These are phyloP conservation scores for Diaporthe vexans DNA, from an alignment of 2,329 filamentous ascomycete genomes.

Conservation along the genomic window DNA sequence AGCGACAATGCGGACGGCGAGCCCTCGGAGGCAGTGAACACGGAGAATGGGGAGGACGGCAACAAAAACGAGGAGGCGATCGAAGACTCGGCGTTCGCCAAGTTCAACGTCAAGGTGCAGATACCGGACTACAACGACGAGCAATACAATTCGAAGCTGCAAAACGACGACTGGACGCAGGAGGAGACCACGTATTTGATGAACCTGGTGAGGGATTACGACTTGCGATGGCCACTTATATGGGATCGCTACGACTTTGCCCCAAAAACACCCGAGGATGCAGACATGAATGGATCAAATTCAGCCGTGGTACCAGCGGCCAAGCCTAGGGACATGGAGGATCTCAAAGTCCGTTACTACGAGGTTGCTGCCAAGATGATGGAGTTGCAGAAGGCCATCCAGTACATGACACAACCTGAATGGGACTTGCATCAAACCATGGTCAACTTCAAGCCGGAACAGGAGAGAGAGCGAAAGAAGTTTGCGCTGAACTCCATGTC, in stretches of 20 bases:
- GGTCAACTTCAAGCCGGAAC: constrained; percentile 84
- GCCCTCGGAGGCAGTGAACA: constrained; percentile 52
- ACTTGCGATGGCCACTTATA: constrained; percentile 91
- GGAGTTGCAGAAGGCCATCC: constrained; percentile 81
- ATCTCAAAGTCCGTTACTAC: constrained; percentile 93
- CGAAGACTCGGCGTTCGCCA: constrained; percentile 80
- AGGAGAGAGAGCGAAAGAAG: constrained; percentile 85
- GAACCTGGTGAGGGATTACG: constrained; percentile 79
- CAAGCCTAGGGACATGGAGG: constrained; percentile 81
- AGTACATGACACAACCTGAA: constrained; percentile 89
- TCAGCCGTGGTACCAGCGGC: constrained; percentile 68
- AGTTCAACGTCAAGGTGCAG: constrained; percentile 87
- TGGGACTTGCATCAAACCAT: constrained; percentile 88
- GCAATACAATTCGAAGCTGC: constrained; percentile 83
- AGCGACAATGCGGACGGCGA: constrained; percentile 47
- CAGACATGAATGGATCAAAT: constrained; percentile 60
- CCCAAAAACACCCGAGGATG: constrained; percentile 60
- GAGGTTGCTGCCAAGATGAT: constrained; percentile 87
- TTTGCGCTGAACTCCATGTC: constrained; percentile 85
- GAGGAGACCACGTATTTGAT: constrained; percentile 96
- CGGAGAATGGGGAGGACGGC: constrained; percentile 48
- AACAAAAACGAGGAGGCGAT: constrained; percentile 47
- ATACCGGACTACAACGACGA: constrained; percentile 88
- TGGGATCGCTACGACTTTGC: constrained; percentile 91
- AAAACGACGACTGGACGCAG: constrained; percentile 85